Base-by-base conservation (phyloP, 148 eudicot genomes). In the Heliamphora exappendiculata region DNA sequence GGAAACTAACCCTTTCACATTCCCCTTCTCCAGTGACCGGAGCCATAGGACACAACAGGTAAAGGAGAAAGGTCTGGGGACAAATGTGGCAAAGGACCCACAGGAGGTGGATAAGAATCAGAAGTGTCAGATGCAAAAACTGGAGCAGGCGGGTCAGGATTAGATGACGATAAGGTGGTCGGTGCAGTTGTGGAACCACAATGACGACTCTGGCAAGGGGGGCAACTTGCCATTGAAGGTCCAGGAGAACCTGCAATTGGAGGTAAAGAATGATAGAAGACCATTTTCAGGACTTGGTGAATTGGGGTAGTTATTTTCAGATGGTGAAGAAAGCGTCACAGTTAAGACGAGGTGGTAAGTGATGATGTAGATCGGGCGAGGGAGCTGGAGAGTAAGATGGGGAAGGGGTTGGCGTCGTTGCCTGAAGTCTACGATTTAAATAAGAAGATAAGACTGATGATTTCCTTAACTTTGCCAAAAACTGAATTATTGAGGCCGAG, bases 391-490 rank as follows among this genome's bases (percentile, higher is more conserved):
- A 19, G 69, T 75, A 28, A 33, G 67, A 75, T 14, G 83, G 79
- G 7, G 88, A 72, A 59, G 89, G 79, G 20, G 82, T 29, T 57
- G 90, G 84, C 29, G 87, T 72, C 75, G 76, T 50, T 44, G 80
- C 76, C 67, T 81, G 55, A 78, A 82, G 79, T 9, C 89, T 79
- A 55, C 54, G 80, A 28, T 82, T 81, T 26, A 89, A 75, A 80
- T 67, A 82, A 49, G 86, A 78, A 13, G 93, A 89, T 78, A 89
- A n/a, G 71, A 28, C 87, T 85, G 50, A 89, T 79, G 50, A 89
- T 79, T 79, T 79, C 84, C 74, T 89, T 89, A 13, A 87, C 93
- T 79, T 83, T 85, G 76, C 93, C 93, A 81, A 89, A 89, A 42
- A 89, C 82, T 36, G 87, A 67, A 77, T 87, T 78, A 78, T 86